A percentile compares a stretch with the other conserved stretches of the same genome.
Conservation (phyloP, 768 basidiomycete genomes). For the Lyophyllum atratum region DNA sequence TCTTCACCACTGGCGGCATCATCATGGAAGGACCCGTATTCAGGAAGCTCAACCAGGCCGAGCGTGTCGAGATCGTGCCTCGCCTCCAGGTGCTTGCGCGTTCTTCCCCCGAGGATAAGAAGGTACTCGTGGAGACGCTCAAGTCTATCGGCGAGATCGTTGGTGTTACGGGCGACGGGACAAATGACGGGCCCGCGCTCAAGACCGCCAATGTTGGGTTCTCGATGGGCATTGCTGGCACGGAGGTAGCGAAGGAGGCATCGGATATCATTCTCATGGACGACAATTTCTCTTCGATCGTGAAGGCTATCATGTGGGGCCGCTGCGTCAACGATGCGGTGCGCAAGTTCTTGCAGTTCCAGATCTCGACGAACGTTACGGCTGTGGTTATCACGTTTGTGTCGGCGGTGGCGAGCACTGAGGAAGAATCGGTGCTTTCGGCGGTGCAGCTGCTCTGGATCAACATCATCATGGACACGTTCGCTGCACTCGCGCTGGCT, state of each 20-base stretch:
- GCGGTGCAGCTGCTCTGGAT: slow-evolving; percentile 99
- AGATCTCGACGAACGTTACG: slow-evolving; percentile 91
- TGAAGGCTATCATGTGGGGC: slow-evolving; percentile 99
- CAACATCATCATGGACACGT: slow-evolving; percentile 99
- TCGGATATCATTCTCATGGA: slow-evolving; percentile 99
- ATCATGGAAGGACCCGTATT: slow-evolving; percentile 99
- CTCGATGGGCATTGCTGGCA: slow-evolving; percentile 95
- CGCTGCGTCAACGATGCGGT: slow-evolving; percentile 98
- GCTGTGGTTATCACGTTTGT: slow-evolving; percentile 94
- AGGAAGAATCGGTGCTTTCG: slow-evolving; percentile 84
- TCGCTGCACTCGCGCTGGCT: slow-evolving; percentile 95
- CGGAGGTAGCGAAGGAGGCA: slow-evolving; percentile 98
- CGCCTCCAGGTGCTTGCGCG: slow-evolving; percentile 95
- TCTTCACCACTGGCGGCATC: slow-evolving; percentile 90
- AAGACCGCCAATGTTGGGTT: slow-evolving; percentile 97
- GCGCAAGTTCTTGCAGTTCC: slow-evolving; percentile 97
- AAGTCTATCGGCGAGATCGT: slow-evolving; percentile 88
- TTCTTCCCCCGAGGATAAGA: slow-evolving; percentile 97
- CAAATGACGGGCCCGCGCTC: slow-evolving; percentile 95
- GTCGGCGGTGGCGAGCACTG: slow-evolving; percentile 76
- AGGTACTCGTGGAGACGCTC: slow-evolving; percentile 86
- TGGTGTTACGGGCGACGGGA: slow-evolving; percentile 97
- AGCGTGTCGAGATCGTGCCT: slow-evolving; percentile 84
- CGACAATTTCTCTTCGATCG: slow-evolving; percentile 94
- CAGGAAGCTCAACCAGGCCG: slow-evolving; percentile 67